A percentile compares a stretch with the other conserved stretches of the same genome.
Evolutionary conservation across 306 rosid genomes (phyloP).

Genomic region (Ceratonia siliqua): DNA sequence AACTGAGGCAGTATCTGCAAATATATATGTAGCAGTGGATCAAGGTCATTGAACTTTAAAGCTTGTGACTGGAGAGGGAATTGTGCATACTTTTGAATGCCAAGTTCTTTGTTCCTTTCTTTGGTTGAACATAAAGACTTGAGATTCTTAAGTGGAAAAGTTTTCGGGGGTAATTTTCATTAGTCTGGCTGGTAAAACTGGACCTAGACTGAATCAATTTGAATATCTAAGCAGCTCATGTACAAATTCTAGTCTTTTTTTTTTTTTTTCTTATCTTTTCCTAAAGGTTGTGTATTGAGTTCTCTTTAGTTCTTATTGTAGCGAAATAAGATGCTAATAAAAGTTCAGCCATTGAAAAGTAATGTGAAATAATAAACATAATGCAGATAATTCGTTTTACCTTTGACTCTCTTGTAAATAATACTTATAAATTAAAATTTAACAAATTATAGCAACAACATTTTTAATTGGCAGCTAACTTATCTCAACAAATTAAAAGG

Average conservation of each 20-base stretch:
- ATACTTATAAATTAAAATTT: too few species aligned
- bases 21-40: constrained; percentile 61
- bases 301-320: not conserved
- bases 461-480: too few species aligned
- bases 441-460: too few species aligned
- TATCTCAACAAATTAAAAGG: too few species aligned
- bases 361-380: too few species aligned
- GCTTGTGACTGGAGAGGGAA: constrained; percentile 17
- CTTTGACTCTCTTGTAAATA: too few species aligned
- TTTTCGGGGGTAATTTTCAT: not conserved
- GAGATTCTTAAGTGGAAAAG: not conserved
- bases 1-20: constrained; percentile 43
- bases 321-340: not conserved
- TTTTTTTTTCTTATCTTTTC: not conserved
- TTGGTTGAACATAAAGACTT: not conserved
- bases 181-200: not conserved
- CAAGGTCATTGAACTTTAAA: constrained; percentile 47
- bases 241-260: not conserved
- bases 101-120: not conserved
- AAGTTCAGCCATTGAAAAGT: too few species aligned
- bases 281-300: not conserved
- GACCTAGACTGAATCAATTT: not conserved
- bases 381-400: too few species aligned
- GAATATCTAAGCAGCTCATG: not conserved
- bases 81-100: constrained; percentile 8